A percentile compares a stretch with the other conserved stretches of the same genome.
Conservation (phyloP, 208 protist species). For the Leishmania martiniquensis region DNA sequence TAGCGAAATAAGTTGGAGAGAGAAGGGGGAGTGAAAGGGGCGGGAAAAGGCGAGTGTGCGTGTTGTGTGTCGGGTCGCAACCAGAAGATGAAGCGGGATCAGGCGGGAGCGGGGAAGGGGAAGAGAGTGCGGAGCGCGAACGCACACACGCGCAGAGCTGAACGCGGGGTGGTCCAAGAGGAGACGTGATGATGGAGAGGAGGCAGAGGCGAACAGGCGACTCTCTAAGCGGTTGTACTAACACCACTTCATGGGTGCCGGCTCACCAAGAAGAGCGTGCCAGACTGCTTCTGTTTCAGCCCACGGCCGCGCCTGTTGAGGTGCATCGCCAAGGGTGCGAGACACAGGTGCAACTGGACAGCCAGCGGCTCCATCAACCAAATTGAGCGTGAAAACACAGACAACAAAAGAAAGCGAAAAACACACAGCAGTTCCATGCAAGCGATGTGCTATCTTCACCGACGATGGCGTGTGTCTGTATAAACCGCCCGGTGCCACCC, state of each 20-base stretch:
- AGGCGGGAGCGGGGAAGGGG: too few species aligned
- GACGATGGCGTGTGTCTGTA: neutral
- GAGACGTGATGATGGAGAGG: neutral
- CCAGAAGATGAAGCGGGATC: neutral
- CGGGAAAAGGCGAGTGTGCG: too few species aligned
- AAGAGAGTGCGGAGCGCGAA: neutral
- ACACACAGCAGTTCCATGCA: constrained; percentile 1
- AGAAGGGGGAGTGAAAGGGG: neutral
- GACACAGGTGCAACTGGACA: too few species aligned
- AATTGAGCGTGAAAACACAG: too few species aligned
- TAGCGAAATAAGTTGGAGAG: neutral
- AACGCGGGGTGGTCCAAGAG: neutral
- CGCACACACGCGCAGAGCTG: neutral
- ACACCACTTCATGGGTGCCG: neutral
- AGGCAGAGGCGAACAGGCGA: neutral
- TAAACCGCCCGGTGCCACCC: neutral
- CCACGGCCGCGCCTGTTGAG: constrained; percentile 4
- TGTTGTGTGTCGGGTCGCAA: too few species aligned
- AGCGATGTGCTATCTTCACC: neutral
- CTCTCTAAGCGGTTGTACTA: neutral
- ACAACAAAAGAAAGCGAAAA: constrained; percentile 20
- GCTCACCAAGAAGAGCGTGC: neutral
- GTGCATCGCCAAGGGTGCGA: neutral
- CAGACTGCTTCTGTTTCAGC: neutral
- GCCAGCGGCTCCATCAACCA: too few species aligned